Percentiles rank a stretch among this genome's conserved stretches.
phyloP scores from a whole-genome alignment of 1,139 yeast species.

The Komagataea norvegica region DNA sequence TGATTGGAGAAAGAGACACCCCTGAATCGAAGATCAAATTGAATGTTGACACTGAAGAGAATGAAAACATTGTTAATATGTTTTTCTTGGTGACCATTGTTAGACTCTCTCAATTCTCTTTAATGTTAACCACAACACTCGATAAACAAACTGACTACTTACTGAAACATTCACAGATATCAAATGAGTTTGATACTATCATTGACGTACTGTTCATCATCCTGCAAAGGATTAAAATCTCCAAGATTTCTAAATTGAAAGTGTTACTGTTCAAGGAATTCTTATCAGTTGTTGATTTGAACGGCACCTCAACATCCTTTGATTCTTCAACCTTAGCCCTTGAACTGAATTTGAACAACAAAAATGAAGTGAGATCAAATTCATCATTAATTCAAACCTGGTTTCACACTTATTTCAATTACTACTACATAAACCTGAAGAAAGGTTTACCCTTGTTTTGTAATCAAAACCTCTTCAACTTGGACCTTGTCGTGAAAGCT shows the following conservation, averaged over 20 bases:
- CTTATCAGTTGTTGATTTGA: slow-evolving; percentile 12
- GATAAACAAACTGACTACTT: slow-evolving; percentile 13
- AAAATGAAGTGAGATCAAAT: slow-evolving; percentile 11
- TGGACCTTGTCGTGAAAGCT: slow-evolving; percentile 10
- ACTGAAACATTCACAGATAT: slow-evolving; percentile 12
- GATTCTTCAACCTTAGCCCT: slow-evolving; percentile 15
- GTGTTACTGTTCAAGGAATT: slow-evolving; percentile 12
- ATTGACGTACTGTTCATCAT: slow-evolving; percentile 15
- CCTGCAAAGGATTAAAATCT: slow-evolving; percentile 9
- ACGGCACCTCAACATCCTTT: slow-evolving; percentile 8
- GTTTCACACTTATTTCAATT: slow-evolving; percentile 17
- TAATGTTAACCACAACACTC: slow-evolving; percentile 12
- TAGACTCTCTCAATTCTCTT: slow-evolving; percentile 19
- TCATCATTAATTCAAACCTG: slow-evolving; percentile 14
- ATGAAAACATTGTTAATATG: slow-evolving; percentile 13
- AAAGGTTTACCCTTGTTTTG: slow-evolving; percentile 20
- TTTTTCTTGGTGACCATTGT: slow-evolving; percentile 14
- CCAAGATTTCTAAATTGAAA: slow-evolving; percentile 12
- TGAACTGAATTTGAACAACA: slow-evolving; percentile 16
- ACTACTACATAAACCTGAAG: slow-evolving; percentile 11
- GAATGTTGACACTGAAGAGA: slow-evolving; percentile 11
- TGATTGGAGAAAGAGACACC: slow-evolving; percentile 18
- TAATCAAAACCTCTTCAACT: slow-evolving; percentile 15
- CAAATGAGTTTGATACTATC: slow-evolving; percentile 17
- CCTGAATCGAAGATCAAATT: slow-evolving; percentile 13